These are phyloP conservation scores for Polytrichum formosum DNA, from an alignment of 225 moss, liverwort and hornwort genomes.

Conservation along the genomic window DNA sequence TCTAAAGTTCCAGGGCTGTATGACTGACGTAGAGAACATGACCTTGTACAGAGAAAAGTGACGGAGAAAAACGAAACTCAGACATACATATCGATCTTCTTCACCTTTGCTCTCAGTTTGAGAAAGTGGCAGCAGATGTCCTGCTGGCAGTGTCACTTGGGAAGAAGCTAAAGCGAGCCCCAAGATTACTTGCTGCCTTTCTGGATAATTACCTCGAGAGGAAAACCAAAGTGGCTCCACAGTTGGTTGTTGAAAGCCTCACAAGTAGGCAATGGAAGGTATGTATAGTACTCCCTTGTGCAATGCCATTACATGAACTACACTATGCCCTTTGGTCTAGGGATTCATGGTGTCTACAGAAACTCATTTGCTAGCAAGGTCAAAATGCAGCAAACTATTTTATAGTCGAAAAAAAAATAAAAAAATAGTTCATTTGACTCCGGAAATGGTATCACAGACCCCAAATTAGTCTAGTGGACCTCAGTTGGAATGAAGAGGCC, in stretches of 20 bases:
- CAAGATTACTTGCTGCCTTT: constrained; percentile 54
- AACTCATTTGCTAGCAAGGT: too few species aligned
- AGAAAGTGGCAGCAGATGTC: constrained; percentile 60
- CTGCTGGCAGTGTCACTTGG: constrained; percentile 76
- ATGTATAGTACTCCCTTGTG: neutral
- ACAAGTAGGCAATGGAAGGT: constrained; percentile 63
- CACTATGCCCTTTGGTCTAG: too few species aligned
- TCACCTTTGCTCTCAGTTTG: constrained; percentile 68
- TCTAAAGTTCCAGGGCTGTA: too few species aligned
- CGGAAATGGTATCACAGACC: too few species aligned
- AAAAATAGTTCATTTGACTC: too few species aligned
- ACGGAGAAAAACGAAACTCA: constrained; percentile 33
- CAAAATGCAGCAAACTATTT: too few species aligned
- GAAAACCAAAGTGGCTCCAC: constrained; percentile 41
- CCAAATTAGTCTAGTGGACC: too few species aligned
- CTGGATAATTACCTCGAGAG: constrained; percentile 60
- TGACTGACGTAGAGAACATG: too few species aligned
- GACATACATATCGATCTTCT: constrained; percentile 59
- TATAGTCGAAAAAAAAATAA: too few species aligned
- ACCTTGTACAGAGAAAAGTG: neutral
- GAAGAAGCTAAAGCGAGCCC: constrained; percentile 73
- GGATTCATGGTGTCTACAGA: too few species aligned
- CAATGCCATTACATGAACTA: too few species aligned
- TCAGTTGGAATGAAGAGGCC: too few species aligned
- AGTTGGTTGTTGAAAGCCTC: constrained; percentile 50